Evolutionary conservation across 805 yeast genomes (phyloP), one percentile per base, ranked within the genome.

Genomic region (Crinitomyces ghanaensis): DNA sequence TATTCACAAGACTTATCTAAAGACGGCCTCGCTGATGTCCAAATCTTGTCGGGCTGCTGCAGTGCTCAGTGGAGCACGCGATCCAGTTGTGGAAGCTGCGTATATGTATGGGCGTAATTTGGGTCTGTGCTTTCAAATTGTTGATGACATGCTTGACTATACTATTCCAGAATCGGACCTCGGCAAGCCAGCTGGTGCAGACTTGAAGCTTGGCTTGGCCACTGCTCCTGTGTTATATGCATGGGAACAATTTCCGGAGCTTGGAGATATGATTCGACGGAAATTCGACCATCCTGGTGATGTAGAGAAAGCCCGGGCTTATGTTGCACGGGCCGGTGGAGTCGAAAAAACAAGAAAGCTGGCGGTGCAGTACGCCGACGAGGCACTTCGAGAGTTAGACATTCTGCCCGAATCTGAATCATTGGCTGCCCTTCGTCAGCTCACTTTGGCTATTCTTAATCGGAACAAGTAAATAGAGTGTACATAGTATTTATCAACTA

Each of bases 171-270:
- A 83, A 13, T 72, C 72, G 26, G 74, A 81, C 33, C 62, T 91
- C 37, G 98, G 98, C 23, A 91, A 91, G 56, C 97, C 98, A 2
- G 77, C 94, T 6, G 94, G 91, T 46, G 96, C 95, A 3, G 98
- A 91, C 59, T 66, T 91, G 46, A 74, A 86, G 54, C 65, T 91
- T 28, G 98, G 98, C 0, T 68, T 91, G 46, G 97, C 97, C 1
- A 91, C 98, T 1, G 97, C 96, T 0, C 98, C 98, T 1, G 85
- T 88, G 2, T 62, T 91, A 35, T 91, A 69, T 57, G 97, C 98
- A 1, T 91, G 98, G 98, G 75, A 72, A 49, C 72, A 78, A 48
- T 74, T 72, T 48, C 93, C 95, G 0, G 79, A 77, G 37, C 65
- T 91, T 30, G 97, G 96, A 2, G 75, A 72, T 23, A 57, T 88